Base-by-base conservation (phyloP, 2,329 filamentous ascomycete species). In the Zymoseptoria passerinii region DNA sequence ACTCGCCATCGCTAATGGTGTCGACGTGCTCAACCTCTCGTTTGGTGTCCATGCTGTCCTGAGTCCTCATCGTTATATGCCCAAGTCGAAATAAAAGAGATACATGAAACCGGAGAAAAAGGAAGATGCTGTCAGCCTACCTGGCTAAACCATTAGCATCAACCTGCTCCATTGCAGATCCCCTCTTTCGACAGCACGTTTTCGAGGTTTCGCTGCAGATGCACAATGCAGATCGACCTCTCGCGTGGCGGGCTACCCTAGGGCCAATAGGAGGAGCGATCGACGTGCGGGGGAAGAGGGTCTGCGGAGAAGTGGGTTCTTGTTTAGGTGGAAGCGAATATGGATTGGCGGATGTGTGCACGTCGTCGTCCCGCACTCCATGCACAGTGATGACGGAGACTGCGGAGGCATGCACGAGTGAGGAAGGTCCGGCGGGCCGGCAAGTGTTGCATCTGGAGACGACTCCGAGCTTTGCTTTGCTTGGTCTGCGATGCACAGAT, bases 11-110 rank as follows among this genome's bases (percentile, higher is more conserved):
- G 20, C 56, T 44, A 16, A 44, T n/a, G 13, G 35, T n/a, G 35
- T 44, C 35, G 35, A 44, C 35, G 6, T 44, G 35, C 4, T 56
- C 44, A 28, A 29, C 54, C 59, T 61, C 13, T 57, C 57, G 18
- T 51, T 57, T 57, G 19, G 48, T 57, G 44, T 52, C 23, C 52
- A 55, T 57, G 10, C 13, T 50, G 19, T 19, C n/a, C 28, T 27
- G 20, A 8, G 35, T 48, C 13, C 2, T 18, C 20, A 19, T 28
- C 13, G 10, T 3, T 20, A 52, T 23, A 23, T 23, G 23, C 19
- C 10, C 7, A 4, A 44, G 9, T n/a, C 19, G 4, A 40, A 3
- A 51, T n/a, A 28, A 27, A 18, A 52, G 49, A 29, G 40, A 53
- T 10, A 23, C 18, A 53, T 5, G 16, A 23, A 9, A 50, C 19